Evolutionary conservation across 2,329 filamentous ascomycete genomes (phyloP), one percentile per base, ranked within the genome.

Genomic region (Fusarium pilosicola): DNA sequence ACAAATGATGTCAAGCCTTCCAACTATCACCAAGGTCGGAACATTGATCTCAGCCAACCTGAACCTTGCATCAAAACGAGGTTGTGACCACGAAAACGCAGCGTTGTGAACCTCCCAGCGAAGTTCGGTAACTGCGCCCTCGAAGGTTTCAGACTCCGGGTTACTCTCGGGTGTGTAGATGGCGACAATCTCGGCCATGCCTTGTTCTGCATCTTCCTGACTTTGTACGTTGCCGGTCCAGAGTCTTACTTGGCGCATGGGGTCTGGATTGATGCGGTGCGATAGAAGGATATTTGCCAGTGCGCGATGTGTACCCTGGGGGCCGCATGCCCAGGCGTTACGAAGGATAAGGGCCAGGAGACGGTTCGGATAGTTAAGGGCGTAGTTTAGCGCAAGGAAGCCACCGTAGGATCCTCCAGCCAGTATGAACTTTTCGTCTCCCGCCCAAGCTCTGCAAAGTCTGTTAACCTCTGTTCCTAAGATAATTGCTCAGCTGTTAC

Each of bases 31-130:
- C 44, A 69, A 39, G 1, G 64, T 57, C n/a, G 57, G 66, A 28
- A 34, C 11, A 0, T 62, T 46, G 5, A 69, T 68, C 39, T 69
- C 64, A 3, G 3, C 5, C 7, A 69, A 6, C 17, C 44, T 56
- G 2, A 13, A 22, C 4, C 56, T 58, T 7, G 62, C 64, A n/a
- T 69, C 66, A 7, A 69, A 69, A 5, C 49, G 49, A 42, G 66
- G 66, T 14, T 69, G 66, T 12, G 49, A 41, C 44, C 46, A 41
- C 0, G 66, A 68, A 14, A 69, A 68, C 0, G 64, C 64, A 14
- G 66, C 44, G 22, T 69, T 69, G 34, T 69, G 66, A 14, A 69
- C 56, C 12, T 68, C 34, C 56, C 66, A 68, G 15, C 32, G 64
- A 26, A 68, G 56, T 7, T 56, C 24, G 7, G 34, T 5, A 26